A percentile compares a stretch with the other conserved stretches of the same genome.
Evolutionary conservation across 1,284 basidiomycete genomes (phyloP).

Genomic region (Cutaneotrichosporon arboriforme): DNA sequence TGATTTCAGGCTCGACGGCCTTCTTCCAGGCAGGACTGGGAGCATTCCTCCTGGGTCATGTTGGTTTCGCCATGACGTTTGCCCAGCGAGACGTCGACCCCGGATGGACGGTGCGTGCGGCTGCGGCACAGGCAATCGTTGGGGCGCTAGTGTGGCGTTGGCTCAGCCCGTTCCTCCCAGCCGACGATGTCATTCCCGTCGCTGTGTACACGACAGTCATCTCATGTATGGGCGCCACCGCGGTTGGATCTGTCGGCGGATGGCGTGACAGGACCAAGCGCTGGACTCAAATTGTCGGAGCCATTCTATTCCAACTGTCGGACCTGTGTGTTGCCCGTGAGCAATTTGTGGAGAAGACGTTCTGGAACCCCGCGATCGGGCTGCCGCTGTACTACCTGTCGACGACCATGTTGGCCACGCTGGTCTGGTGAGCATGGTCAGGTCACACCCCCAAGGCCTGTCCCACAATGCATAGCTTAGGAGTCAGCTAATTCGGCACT

Average conservation of each 20-base stretch:
- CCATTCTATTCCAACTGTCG: conserved; percentile 14
- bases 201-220: conserved; percentile 12
- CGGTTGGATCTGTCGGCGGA: conserved; percentile 3
- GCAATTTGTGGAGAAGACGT: conserved; percentile 12
- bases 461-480: too few species aligned
- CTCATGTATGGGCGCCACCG: conserved; percentile 6
- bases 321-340: conserved; percentile 17
- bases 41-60: conserved; percentile 18
- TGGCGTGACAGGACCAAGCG: neutral
- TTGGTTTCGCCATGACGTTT: conserved; percentile 14
- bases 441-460: too few species aligned
- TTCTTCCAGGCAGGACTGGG: conserved; percentile 15
- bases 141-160: conserved; percentile 10
- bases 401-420: conserved; percentile 11
- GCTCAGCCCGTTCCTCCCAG: conserved; percentile 9
- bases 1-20: neutral
- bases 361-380: conserved; percentile 8
- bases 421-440: too few species aligned
- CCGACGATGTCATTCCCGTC: conserved; percentile 9
- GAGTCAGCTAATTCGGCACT: too few species aligned
- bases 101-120: neutral
- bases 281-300: conserved; percentile 13
- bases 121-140: neutral
- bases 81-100: conserved; percentile 2
- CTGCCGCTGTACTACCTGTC: conserved; percentile 17